These are phyloP conservation scores for Biscogniauxia mediterranea DNA, from an alignment of 2,329 filamentous ascomycete genomes.

Conservation along the genomic window DNA sequence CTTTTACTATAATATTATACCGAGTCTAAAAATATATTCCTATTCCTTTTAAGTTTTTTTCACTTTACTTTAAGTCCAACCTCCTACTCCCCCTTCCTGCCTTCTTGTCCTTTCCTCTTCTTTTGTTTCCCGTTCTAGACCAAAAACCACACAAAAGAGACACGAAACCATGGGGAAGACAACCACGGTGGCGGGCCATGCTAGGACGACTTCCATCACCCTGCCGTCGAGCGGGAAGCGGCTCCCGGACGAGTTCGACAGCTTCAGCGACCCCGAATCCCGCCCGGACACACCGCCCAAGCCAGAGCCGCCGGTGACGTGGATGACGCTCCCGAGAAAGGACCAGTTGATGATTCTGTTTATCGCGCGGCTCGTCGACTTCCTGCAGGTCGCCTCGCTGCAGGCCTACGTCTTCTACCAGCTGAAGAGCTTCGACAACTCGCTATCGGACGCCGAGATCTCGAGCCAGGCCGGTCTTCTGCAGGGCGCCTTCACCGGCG, in stretches of 20 bases:
- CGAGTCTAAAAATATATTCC: not conserved
- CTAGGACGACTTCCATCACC: slow-evolving; percentile 23
- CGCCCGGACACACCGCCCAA: slow-evolving; percentile 15
- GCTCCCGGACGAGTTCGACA: slow-evolving; percentile 18
- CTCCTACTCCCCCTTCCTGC: not conserved
- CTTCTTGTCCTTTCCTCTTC: not conserved
- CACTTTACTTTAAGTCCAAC: not conserved
- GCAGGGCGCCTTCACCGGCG: slow-evolving; percentile 69
- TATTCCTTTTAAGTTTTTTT: not conserved
- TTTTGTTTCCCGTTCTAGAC: not conserved
- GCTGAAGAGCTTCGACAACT: slow-evolving; percentile 63
- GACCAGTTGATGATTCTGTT: slow-evolving; percentile 69
- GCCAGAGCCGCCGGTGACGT: slow-evolving; percentile 51
- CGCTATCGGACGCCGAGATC: slow-evolving; percentile 52
- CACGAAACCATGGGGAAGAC: not conserved
- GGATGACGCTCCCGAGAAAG: slow-evolving; percentile 69
- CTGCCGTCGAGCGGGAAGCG: slow-evolving; percentile 12
- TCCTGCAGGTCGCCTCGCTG: slow-evolving; percentile 67
- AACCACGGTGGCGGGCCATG: slow-evolving; percentile 12
- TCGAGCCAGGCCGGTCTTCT: slow-evolving; percentile 68
- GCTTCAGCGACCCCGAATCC: slow-evolving; percentile 21
- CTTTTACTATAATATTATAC: not conserved
- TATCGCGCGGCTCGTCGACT: slow-evolving; percentile 69
- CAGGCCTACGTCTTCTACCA: slow-evolving; percentile 76
- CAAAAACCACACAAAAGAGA: not conserved